Evolutionary conservation across 2,329 filamentous ascomycete species (phyloP).

Genomic region (Alternaria triticina): DNA sequence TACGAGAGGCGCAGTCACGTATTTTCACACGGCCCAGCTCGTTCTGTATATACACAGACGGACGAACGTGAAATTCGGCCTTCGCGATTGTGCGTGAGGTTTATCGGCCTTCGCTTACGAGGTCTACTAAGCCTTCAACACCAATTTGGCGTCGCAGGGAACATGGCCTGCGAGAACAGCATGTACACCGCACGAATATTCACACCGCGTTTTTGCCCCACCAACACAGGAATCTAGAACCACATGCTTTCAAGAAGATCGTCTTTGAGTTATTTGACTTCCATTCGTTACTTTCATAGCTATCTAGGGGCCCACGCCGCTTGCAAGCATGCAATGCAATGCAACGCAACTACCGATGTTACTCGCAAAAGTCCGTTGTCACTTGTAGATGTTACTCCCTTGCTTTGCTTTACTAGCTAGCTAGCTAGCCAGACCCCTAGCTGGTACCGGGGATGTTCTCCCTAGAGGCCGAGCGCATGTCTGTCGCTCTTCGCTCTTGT

Average conservation of each 20-base stretch:
- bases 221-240: neutral
- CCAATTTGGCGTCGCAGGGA: constrained; percentile 5
- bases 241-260: neutral
- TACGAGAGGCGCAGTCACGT: neutral
- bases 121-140: neutral
- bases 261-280: neutral
- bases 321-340: neutral
- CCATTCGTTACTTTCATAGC: neutral
- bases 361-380: neutral
- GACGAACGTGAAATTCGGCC: neutral
- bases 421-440: neutral
- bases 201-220: constrained; percentile 8
- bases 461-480: neutral
- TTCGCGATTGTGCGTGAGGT: neutral
- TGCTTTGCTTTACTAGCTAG: neutral
- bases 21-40: neutral
- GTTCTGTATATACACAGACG: neutral
- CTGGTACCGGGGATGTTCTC: neutral
- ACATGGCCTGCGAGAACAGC: constrained; percentile 1
- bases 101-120: neutral
- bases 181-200: constrained; percentile 2
- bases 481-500: neutral
- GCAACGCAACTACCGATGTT: constrained; percentile 1
- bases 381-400: neutral
- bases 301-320: neutral